A percentile compares a stretch with the other conserved stretches of the same genome.
These are phyloP conservation scores for Botrytis pseudocinerea DNA, from an alignment of 2,329 filamentous ascomycete genomes.

Conservation along the genomic window DNA sequence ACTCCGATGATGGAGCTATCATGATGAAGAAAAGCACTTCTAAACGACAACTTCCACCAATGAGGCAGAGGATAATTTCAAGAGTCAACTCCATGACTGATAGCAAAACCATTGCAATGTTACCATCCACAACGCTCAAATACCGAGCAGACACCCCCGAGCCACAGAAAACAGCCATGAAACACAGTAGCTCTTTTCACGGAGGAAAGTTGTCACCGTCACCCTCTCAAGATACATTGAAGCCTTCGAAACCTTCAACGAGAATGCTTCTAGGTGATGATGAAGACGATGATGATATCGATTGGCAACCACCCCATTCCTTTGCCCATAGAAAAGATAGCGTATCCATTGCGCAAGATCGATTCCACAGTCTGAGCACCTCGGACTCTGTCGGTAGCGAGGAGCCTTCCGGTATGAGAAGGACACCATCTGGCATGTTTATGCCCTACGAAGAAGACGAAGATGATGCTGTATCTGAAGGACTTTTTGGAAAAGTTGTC, in stretches of 20 bases:
- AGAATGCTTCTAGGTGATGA: conserved; percentile 60
- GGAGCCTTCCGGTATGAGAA: conserved; percentile 62
- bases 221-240: conserved; percentile 76
- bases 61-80: conserved; percentile 40
- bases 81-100: conserved; percentile 54
- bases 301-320: conserved; percentile 46
- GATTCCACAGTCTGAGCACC: conserved; percentile 34
- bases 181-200: conserved; percentile 55
- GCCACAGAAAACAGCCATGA: conserved; percentile 60
- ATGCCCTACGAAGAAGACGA: conserved; percentile 83
- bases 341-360: conserved; percentile 36
- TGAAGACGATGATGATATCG: conserved; percentile 52
- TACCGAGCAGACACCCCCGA: conserved; percentile 62
- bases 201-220: conserved; percentile 56
- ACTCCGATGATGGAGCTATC: conserved; percentile 61
- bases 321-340: conserved; percentile 38
- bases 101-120: conserved; percentile 66
- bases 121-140: conserved; percentile 68
- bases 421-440: conserved; percentile 86
- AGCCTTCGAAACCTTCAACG: conserved; percentile 60
- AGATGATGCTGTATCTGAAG: conserved; percentile 59
- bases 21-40: conserved; percentile 72
- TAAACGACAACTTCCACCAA: conserved; percentile 45
- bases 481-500: conserved; percentile 44
- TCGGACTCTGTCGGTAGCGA: conserved; percentile 39